A percentile compares a stretch with the other conserved stretches of the same genome.
Evolutionary conservation across 225 moss, liverwort and hornwort genomes (phyloP).

Genomic region (Marchantia paleacea): DNA sequence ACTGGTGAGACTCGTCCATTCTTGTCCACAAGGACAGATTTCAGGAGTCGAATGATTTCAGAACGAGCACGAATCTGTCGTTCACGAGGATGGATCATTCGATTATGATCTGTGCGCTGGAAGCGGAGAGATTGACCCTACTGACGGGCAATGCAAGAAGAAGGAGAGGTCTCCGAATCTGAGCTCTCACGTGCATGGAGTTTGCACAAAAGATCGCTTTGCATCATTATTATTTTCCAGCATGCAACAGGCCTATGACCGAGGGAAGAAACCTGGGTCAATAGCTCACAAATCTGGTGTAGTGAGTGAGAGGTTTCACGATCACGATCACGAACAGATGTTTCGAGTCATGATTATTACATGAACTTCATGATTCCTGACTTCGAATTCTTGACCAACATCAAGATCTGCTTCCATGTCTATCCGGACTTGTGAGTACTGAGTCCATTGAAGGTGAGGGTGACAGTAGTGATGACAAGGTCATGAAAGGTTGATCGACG

Average conservation of each 20-base stretch:
- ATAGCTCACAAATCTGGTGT: background rate
- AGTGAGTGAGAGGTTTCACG: background rate
- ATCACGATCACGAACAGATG: background rate
- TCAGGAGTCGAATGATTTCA: background rate
- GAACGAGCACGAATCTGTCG: background rate
- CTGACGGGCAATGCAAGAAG: background rate
- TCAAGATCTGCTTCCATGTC: no score
- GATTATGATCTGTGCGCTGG: background rate
- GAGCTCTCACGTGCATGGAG: background rate
- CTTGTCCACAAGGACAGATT: no score
- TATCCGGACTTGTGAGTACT: no score
- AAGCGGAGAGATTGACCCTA: background rate
- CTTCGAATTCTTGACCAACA: no score
- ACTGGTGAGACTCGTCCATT: no score
- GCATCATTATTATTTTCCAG: background rate
- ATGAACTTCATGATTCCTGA: no score
- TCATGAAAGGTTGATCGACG: background rate
- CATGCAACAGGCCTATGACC: background rate
- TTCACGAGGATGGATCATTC: background rate
- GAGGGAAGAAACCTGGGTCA: background rate
- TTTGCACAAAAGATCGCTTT: background rate
- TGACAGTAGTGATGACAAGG: background rate
- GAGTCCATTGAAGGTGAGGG: background rate
- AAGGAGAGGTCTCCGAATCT: background rate
- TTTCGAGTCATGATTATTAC: background rate